Percentiles rank a stretch among this genome's conserved stretches.
Conservation (phyloP, 371 early-diverging fungal species). For the Circinella minor region DNA sequence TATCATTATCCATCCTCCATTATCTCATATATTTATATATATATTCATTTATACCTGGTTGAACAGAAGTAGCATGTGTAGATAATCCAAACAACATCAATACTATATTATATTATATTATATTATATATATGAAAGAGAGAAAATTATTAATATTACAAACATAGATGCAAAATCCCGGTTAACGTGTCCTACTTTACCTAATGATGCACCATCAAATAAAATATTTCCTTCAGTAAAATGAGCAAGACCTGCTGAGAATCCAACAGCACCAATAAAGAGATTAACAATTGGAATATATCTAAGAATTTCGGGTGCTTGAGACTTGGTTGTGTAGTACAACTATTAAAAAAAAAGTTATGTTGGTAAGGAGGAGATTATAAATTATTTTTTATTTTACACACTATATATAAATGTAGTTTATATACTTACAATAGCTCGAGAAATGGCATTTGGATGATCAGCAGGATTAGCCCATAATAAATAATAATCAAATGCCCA, state of each 20-base stretch:
- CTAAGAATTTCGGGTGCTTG: constrained; percentile 49
- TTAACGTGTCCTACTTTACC: constrained; percentile 24
- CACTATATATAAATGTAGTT: neutral
- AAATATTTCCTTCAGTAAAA: constrained; percentile 47
- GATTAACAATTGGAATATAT: constrained; percentile 50
- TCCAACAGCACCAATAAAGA: constrained; percentile 50
- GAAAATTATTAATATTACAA: too few relatives aligned
- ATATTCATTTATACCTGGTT: constrained; percentile 36
- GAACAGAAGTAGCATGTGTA: constrained; percentile 50
- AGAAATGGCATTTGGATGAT: constrained; percentile 45
- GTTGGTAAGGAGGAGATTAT: too few relatives aligned
- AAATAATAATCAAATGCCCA: constrained; percentile 55
- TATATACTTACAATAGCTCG: constrained; percentile 42
- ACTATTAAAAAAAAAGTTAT: constrained; percentile 16
- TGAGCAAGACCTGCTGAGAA: constrained; percentile 54
- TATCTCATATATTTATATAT: too few relatives aligned
- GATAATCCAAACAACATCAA: constrained; percentile 53
- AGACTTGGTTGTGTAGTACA: constrained; percentile 44
- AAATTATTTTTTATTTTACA: too few relatives aligned
- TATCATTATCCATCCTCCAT: too few relatives aligned
- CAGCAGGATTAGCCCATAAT: constrained; percentile 50
- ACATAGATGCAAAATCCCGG: neutral
- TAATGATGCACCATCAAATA: constrained; percentile 56
- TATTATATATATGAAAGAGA: neutral
- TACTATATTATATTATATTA: constrained; percentile 17